phyloP scores from a whole-genome alignment of 768 basidiomycete genomes.

The Tricholoma sp. region DNA sequence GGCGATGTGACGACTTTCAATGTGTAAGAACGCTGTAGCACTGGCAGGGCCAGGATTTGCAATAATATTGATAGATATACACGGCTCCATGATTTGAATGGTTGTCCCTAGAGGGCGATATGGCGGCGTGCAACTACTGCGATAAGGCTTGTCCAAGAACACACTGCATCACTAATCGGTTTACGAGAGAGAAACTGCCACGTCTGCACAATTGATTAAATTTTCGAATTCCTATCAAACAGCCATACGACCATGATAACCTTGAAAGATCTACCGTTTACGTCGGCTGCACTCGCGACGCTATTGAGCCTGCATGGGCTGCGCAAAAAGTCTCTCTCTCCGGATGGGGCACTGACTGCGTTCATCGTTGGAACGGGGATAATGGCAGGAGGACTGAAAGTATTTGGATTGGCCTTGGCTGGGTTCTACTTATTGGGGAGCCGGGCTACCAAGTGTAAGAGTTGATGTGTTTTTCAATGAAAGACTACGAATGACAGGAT shows the following conservation, averaged over 20 bases:
- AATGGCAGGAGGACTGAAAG: conserved; percentile 61
- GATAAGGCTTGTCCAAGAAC: no score
- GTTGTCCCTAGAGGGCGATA: no score
- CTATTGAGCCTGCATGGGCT: conserved; percentile 65
- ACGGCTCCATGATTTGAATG: no score
- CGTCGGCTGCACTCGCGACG: conserved; percentile 35
- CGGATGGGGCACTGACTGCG: conserved; percentile 72
- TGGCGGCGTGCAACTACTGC: no score
- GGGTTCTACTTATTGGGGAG: conserved; percentile 79
- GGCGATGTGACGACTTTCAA: no score
- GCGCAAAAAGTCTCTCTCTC: conserved; percentile 69
- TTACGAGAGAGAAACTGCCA: no score
- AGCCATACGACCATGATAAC: background rate
- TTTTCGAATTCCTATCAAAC: no score
- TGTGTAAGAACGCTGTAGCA: no score
- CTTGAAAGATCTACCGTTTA: background rate
- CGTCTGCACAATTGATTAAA: no score
- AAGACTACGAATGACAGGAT: background rate
- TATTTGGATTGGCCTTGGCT: conserved; percentile 63
- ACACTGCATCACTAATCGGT: no score
- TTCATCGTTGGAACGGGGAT: conserved; percentile 70
- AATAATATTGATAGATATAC: no score
- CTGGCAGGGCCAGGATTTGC: no score
- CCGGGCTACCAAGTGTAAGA: conserved; percentile 76
- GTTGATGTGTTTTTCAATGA: background rate